These are phyloP conservation scores for Zasmidium cellare DNA, from an alignment of 2,329 filamentous ascomycete genomes.

Conservation along the genomic window DNA sequence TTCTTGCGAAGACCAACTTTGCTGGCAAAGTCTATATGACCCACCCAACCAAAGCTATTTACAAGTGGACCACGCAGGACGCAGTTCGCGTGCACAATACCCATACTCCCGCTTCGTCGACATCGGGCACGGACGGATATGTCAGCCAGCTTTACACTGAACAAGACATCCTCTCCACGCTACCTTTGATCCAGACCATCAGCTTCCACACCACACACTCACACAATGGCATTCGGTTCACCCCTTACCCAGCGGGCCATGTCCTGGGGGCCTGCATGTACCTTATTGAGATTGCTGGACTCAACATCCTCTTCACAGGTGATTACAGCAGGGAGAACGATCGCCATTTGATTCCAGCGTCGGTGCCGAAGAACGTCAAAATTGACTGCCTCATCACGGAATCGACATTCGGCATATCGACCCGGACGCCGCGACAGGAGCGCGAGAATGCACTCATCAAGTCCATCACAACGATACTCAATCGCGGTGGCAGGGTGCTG, in stretches of 20 bases:
- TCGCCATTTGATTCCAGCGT: constrained; percentile 89
- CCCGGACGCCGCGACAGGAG: constrained; percentile 86
- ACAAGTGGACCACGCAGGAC: constrained; percentile 99
- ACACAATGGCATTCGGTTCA: constrained; percentile 93
- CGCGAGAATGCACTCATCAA: constrained; percentile 94
- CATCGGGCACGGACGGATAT: constrained; percentile 41
- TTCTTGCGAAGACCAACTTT: constrained; percentile 97
- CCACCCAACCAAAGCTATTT: constrained; percentile 97
- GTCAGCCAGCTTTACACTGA: constrained; percentile 81
- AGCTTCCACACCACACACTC: constrained; percentile 98
- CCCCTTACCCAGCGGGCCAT: constrained; percentile 93
- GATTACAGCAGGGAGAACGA: constrained; percentile 97
- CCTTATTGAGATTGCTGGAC: constrained; percentile 90
- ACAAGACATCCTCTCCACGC: constrained; percentile 89
- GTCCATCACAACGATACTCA: constrained; percentile 85
- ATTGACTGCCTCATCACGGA: constrained; percentile 97
- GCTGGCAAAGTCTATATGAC: constrained; percentile 98
- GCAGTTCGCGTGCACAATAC: constrained; percentile 77
- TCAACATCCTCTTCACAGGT: constrained; percentile 96
- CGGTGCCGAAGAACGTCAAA: constrained; percentile 84
- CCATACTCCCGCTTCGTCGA: constrained; percentile 26
- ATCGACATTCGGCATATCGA: constrained; percentile 94
- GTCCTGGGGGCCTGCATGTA: constrained; percentile 99
- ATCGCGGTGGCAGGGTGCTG: constrained; percentile 85
- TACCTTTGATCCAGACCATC: constrained; percentile 93